phyloP scores from a whole-genome alignment of 2,329 filamentous ascomycete species.

The Aspergillus versicolor region DNA sequence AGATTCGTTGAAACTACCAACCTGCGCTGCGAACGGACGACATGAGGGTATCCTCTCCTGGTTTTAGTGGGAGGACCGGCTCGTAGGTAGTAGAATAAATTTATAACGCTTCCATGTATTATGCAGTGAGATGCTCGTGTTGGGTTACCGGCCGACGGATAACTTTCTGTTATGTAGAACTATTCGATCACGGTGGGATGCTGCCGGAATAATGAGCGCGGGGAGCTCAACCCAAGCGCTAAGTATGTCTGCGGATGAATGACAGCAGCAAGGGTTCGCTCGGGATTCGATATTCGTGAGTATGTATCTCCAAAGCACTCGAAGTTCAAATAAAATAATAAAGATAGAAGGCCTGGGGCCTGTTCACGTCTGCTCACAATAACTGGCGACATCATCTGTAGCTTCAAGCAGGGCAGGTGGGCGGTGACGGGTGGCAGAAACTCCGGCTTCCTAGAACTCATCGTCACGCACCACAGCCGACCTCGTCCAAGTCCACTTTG shows the following conservation, averaged over 20 bases:
- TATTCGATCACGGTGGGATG: constrained; percentile 10
- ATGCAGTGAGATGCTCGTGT: neutral
- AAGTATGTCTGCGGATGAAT: neutral
- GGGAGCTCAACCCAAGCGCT: constrained; percentile 6
- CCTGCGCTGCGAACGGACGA: constrained; percentile 33
- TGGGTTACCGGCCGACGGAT: neutral
- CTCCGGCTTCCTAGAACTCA: constrained; percentile 27
- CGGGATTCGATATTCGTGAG: neutral
- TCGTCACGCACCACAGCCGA: constrained; percentile 19
- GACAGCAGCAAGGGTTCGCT: neutral
- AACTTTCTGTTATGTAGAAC: constrained; percentile 3
- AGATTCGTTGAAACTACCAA: constrained; percentile 20
- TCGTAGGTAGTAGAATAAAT: neutral
- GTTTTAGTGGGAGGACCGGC: constrained; percentile 13
- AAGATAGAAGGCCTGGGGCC: constrained; percentile 3
- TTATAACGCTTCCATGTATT: constrained; percentile 14
- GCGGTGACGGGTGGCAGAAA: constrained; percentile 30
- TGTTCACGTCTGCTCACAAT: constrained; percentile 6
- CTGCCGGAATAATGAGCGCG: constrained; percentile 4
- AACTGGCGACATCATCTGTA: constrained; percentile 12
- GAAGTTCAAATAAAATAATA: neutral
- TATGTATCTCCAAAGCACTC: neutral
- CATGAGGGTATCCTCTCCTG: constrained; percentile 28
- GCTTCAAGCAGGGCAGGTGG: constrained; percentile 18
- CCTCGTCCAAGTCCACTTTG: constrained; percentile 25